Percentiles rank a stretch among this genome's conserved stretches.
These are phyloP conservation scores for Cyclostephanos tholiformis DNA, from an alignment of 108 stramenopile species.

Conservation along the genomic window DNA sequence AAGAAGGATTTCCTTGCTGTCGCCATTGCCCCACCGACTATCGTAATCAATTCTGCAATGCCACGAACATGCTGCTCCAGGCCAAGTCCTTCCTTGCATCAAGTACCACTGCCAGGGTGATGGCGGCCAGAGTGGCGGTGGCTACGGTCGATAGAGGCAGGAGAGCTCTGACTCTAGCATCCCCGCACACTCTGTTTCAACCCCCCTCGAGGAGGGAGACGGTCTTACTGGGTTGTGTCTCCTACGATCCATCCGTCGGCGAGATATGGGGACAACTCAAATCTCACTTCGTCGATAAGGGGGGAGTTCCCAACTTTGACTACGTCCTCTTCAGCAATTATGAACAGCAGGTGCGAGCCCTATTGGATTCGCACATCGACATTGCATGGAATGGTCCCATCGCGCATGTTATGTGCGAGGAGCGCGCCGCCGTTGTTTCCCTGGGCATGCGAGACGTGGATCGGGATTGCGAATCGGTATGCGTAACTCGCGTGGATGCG, in stretches of 20 bases:
- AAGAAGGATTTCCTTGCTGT: too few species aligned
- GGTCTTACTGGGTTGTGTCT: too few species aligned
- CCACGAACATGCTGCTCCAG: too few species aligned
- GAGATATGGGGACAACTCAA: not conserved
- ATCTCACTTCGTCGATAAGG: not conserved
- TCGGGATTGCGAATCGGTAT: conserved; percentile 36
- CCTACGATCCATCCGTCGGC: not conserved
- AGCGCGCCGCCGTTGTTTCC: not conserved
- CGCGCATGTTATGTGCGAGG: conserved; percentile 45
- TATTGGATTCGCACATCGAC: conserved; percentile 15
- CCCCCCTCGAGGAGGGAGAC: too few species aligned
- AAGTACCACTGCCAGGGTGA: too few species aligned
- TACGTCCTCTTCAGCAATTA: conserved; percentile 40
- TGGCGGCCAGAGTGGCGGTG: too few species aligned
- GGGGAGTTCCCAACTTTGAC: conserved; percentile 19
- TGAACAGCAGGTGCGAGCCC: conserved; percentile 34
- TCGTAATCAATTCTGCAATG: too few species aligned
- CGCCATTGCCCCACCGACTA: too few species aligned
- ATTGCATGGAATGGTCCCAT: conserved; percentile 44
- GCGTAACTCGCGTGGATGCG: not conserved
- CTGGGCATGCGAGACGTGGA: conserved; percentile 50
- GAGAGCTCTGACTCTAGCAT: too few species aligned
- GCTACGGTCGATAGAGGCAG: too few species aligned
- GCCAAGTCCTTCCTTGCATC: too few species aligned
- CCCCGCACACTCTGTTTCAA: too few species aligned